Evolutionary conservation across 805 yeast genomes (phyloP), one percentile per base, ranked within the genome.

Genomic region (Yamadazyma akitaensis): DNA sequence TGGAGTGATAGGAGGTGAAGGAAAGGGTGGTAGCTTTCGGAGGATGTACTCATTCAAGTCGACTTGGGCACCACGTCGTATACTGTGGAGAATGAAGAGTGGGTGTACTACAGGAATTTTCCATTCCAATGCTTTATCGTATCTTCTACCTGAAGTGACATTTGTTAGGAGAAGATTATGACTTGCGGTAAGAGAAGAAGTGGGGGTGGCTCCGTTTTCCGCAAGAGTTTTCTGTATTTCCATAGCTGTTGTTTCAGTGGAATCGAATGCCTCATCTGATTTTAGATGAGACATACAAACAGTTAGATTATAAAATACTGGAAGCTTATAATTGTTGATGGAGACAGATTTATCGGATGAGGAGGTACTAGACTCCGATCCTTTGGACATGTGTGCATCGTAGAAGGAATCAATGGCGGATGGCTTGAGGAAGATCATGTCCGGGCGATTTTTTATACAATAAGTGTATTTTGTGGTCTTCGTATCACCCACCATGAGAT

Each of bases 401-500:
- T 81, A 73, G 10, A 81, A 52, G 17, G 59, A 61, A 18, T 63
- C 55, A 6, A 87, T 65, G 7, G 76, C 63, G 2, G 72, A 70
- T 0, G 81, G 75, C 11, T 64, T 59, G 14, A 88, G 58, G 53
- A 88, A 80, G 37, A 61, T 62, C 28, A 88, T 73, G 62, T 86
- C 91, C 42, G 67, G 64, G 46, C 88, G 63, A 46, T 70, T 67
- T 47, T 70, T 64, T 1, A 80, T 73, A 45, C 80, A 73, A 56
- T 70, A 82, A 42, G 63, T 64, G 60, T 74, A 80, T 58, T 82
- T 82, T 24, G 78, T 82, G 0, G 85, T 80, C 46, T 72, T 65
- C 25, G 77, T 65, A 35, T 71, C 72, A 1, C 88, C 89, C 26
- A 84, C 82, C 5, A 85, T 70, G 21, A 85, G 62, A 35, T 77